phyloP scores from a whole-genome alignment of 106 monocot genomes.

The Platanthera guangdongensis region DNA sequence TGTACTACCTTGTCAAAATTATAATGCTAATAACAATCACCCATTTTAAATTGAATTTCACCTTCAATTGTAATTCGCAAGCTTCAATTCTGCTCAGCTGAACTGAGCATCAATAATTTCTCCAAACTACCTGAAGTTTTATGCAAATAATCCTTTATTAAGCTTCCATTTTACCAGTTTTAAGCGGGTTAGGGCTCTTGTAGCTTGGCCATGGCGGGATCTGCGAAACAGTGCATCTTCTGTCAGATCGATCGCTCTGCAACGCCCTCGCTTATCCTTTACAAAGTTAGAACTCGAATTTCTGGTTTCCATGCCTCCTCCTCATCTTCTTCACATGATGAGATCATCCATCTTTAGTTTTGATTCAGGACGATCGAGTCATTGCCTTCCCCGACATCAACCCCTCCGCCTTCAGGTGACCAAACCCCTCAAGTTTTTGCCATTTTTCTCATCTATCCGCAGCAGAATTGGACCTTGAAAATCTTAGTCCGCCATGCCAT shows the following conservation, averaged over 20 bases:
- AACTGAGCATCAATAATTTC: too few species aligned
- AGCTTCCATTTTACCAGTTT: too few species aligned
- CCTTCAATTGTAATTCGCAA: too few species aligned
- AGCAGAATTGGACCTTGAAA: too few species aligned
- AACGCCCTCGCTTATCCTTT: slow-evolving; percentile 42
- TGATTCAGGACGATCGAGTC: slow-evolving; percentile 47
- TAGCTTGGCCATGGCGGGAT: slow-evolving; percentile 8
- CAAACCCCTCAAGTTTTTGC: background rate
- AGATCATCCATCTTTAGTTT: too few species aligned
- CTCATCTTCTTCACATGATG: background rate
- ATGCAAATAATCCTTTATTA: too few species aligned
- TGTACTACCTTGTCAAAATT: too few species aligned
- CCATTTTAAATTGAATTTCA: too few species aligned
- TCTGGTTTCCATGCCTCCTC: background rate
- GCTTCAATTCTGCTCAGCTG: too few species aligned
- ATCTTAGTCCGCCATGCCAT: background rate
- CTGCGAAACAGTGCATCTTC: slow-evolving; percentile 34
- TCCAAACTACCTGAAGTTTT: too few species aligned
- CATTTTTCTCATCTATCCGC: background rate
- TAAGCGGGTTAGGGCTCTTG: background rate
- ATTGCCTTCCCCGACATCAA: slow-evolving; percentile 73
- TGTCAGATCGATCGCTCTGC: slow-evolving; percentile 49
- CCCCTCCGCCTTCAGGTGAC: slow-evolving; percentile 69
- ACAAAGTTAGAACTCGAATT: slow-evolving; percentile 30
- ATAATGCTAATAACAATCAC: too few species aligned